Conservation (phyloP, 2,329 filamentous ascomycete species). For the Diaporthe nobilis region DNA sequence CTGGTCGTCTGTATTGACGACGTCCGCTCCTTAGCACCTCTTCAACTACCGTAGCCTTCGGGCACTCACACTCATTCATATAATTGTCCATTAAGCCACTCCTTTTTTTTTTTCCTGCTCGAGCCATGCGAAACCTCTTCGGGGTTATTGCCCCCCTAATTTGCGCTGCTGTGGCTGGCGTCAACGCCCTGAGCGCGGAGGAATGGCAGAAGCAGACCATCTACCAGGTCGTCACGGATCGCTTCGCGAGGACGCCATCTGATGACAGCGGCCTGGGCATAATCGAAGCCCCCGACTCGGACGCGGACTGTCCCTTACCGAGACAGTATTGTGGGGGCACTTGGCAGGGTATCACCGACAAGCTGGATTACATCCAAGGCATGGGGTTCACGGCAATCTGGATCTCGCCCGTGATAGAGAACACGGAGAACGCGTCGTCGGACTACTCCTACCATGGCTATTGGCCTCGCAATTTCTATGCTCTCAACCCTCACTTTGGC, state of each 20-base stretch:
- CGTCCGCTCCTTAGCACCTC: constrained; percentile 21
- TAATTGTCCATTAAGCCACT: neutral
- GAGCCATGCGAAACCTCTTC: neutral
- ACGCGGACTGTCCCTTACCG: constrained; percentile 4
- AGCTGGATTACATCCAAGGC: constrained; percentile 30
- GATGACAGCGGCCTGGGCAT: constrained; percentile 7
- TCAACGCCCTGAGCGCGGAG: constrained; percentile 7
- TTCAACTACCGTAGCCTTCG: neutral
- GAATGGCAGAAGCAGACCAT: constrained; percentile 35
- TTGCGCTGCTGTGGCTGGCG: constrained; percentile 6
- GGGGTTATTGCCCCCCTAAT: neutral
- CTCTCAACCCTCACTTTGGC: constrained; percentile 28
- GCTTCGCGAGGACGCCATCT: constrained; percentile 13
- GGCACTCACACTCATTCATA: constrained; percentile 5
- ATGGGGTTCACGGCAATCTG: constrained; percentile 30
- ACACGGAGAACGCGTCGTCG: constrained; percentile 40
- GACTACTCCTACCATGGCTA: constrained; percentile 45
- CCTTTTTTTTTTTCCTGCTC: neutral
- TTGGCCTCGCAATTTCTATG: constrained; percentile 19
- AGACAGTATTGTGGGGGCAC: constrained; percentile 26
- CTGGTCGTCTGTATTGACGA: neutral
- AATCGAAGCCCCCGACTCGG: neutral
- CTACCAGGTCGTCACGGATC: constrained; percentile 26
- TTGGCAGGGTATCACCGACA: constrained; percentile 28
- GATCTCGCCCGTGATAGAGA: constrained; percentile 33